phyloP scores from a whole-genome alignment of 2,329 filamentous ascomycete genomes.

The Diaporthe ilicicola region DNA sequence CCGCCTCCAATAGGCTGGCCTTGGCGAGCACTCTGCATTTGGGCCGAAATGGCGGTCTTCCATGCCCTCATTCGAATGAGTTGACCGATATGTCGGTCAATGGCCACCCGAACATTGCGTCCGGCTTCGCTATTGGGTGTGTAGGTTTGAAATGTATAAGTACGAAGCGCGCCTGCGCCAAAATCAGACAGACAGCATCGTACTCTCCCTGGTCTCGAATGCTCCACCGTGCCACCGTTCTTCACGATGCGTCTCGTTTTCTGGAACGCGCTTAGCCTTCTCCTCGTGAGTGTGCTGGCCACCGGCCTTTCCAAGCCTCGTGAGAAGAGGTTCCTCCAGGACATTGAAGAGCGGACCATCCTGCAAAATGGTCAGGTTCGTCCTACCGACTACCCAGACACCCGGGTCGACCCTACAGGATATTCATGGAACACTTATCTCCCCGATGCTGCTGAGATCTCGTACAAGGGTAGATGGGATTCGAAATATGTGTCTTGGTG shows the following conservation, averaged over 20 bases:
- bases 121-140: not conserved
- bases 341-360: constrained; percentile 41
- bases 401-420: constrained; percentile 44
- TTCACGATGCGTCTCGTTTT: constrained; percentile 12
- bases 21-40: not conserved
- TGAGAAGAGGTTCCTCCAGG: constrained; percentile 15
- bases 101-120: not conserved
- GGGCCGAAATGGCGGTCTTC: not conserved
- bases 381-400: constrained; percentile 50
- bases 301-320: not conserved
- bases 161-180: not conserved
- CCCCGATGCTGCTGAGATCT: constrained; percentile 61
- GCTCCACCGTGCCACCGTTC: not conserved
- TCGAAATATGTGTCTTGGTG: constrained; percentile 67
- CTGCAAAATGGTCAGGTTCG: constrained; percentile 53
- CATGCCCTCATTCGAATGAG: not conserved
- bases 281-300: constrained; percentile 10
- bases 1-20: not conserved
- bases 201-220: not conserved
- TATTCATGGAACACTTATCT: constrained; percentile 54
- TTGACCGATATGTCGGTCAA: not conserved
- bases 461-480: constrained; percentile 71
- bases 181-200: too few species aligned
- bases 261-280: not conserved
- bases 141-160: not conserved